Conservation (phyloP, 257 asterid genomes). For the Petunia axillaris region DNA sequence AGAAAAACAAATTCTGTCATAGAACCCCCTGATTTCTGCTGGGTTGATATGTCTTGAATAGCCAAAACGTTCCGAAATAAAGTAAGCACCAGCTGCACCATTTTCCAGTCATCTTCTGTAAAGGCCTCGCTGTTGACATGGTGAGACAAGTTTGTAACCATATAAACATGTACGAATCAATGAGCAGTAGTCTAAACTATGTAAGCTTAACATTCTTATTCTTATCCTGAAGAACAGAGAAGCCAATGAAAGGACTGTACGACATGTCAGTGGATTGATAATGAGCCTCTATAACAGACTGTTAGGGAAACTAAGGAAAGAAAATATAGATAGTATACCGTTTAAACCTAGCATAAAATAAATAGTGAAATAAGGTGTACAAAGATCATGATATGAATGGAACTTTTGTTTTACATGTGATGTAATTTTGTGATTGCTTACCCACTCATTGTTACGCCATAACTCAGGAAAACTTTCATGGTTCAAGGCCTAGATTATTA, state of each 20-base stretch:
- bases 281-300: constrained; percentile 5
- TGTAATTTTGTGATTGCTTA: neutral
- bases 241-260: constrained; percentile 21
- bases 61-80: constrained; percentile 85
- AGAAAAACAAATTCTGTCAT: constrained; percentile 65
- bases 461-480: neutral
- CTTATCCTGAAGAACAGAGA: neutral
- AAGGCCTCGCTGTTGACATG: constrained; percentile 68
- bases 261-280: constrained; percentile 12
- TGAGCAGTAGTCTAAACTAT: neutral
- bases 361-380: neutral
- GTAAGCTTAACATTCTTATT: constrained; percentile 15
- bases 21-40: constrained; percentile 79
- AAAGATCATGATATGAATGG: neutral
- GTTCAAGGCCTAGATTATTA: constrained; percentile 12
- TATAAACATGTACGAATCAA: constrained; percentile 20
- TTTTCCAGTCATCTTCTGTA: constrained; percentile 96
- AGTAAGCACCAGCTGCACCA: constrained; percentile 92
- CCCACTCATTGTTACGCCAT: neutral
- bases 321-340: neutral
- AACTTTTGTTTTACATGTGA: too few relatives aligned
- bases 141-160: constrained; percentile 30
- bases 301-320: neutral
- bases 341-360: neutral
- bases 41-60: constrained; percentile 81